These are phyloP conservation scores for Coelastrella sp. DNA, from an alignment of 139 green algal genomes.

Conservation along the genomic window DNA sequence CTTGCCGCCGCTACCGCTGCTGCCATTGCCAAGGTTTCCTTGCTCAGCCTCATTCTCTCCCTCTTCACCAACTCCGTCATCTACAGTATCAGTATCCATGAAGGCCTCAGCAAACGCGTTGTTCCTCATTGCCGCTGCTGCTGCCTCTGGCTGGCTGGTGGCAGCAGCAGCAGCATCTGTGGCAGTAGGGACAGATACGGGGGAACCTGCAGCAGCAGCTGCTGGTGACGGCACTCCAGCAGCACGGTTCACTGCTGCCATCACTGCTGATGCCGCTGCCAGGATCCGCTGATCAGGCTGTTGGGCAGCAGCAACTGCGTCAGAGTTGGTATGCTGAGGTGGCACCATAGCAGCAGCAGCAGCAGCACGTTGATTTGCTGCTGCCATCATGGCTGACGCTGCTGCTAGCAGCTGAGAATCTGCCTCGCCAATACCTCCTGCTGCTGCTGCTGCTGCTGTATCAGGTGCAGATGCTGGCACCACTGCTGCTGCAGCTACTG, in stretches of 20 bases:
- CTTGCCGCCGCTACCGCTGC: constrained; percentile 27
- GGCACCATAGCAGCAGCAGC: not conserved
- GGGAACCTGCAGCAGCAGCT: not conserved
- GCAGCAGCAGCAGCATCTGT: constrained; percentile 15
- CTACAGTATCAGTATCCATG: not conserved
- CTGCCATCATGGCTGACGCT: constrained; percentile 7
- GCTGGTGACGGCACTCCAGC: too few relatives aligned
- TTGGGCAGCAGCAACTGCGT: not conserved
- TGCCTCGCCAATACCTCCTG: not conserved
- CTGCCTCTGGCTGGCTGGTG: not conserved
- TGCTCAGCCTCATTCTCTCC: constrained; percentile 1
- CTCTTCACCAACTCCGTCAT: constrained; percentile 18
- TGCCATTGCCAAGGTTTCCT: not conserved
- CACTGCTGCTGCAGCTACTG: not conserved
- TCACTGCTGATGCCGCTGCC: constrained; percentile 16
- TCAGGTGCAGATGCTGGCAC: not conserved
- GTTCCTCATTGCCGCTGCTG: not conserved
- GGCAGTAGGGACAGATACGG: too few relatives aligned
- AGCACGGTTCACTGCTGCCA: not conserved
- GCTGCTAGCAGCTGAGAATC: constrained; percentile 32
- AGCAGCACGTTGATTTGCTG: not conserved
- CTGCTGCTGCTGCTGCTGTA: constrained; percentile 6
- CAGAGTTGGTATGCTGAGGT: not conserved
- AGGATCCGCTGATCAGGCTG: not conserved
- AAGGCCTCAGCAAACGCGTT: not conserved